These are phyloP conservation scores for Thelonectria discophora DNA, from an alignment of 2,329 filamentous ascomycete species.

Conservation along the genomic window DNA sequence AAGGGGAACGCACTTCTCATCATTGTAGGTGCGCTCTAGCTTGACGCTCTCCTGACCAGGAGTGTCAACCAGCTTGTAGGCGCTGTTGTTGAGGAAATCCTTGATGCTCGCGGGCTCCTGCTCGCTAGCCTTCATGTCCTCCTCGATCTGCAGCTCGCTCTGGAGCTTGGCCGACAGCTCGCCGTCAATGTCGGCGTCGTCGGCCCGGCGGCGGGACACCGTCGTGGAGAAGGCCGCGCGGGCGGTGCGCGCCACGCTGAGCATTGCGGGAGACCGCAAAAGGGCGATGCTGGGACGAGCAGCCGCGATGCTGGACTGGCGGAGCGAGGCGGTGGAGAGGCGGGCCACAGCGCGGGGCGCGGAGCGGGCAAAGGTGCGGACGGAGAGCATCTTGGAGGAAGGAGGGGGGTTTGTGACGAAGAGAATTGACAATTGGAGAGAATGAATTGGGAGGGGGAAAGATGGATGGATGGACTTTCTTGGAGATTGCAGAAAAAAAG, in stretches of 20 bases:
- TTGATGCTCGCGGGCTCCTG: conserved; percentile 80
- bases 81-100: conserved; percentile 86
- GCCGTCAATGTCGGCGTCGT: conserved; percentile 66
- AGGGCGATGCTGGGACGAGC: conserved; percentile 58
- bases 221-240: conserved; percentile 59
- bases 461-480: conserved; percentile 11
- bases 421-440: conserved; percentile 7
- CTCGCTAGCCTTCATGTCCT: conserved; percentile 77
- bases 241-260: conserved; percentile 46
- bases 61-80: conserved; percentile 84
- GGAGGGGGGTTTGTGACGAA: not conserved
- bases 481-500: conserved; percentile 17
- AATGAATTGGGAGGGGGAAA: conserved; percentile 11
- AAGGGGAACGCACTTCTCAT: conserved; percentile 76
- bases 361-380: conserved; percentile 71
- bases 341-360: conserved; percentile 72
- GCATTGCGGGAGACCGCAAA: conserved; percentile 52
- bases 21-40: conserved; percentile 81
- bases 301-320: conserved; percentile 53
- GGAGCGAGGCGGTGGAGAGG: conserved; percentile 60
- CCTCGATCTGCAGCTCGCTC: conserved; percentile 84
- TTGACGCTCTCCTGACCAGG: conserved; percentile 88
- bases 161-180: conserved; percentile 89
- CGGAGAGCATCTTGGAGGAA: conserved; percentile 70
- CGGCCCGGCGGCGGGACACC: conserved; percentile 49